Conservation (phyloP, 371 early-diverging fungal genomes). For the Nematocida sp. region DNA sequence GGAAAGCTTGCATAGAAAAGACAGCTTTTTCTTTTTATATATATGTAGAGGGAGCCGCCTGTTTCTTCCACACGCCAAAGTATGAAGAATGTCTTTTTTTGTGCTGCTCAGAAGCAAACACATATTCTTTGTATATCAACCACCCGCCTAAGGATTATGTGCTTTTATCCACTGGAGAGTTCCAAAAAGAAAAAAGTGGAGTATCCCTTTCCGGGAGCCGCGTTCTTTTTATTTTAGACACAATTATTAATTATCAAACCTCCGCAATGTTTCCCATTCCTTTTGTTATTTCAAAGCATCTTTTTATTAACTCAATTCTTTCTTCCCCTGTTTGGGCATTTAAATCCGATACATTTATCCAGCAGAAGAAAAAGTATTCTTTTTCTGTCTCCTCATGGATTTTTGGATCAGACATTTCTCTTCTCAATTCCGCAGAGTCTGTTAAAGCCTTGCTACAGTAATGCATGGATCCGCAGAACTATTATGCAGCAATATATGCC, state of each 20-base stretch:
- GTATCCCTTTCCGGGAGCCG: constrained; percentile 3
- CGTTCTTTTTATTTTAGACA: constrained; percentile 47
- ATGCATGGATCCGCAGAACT: too few relatives aligned
- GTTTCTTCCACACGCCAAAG: constrained; percentile 25
- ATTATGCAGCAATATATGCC: too few relatives aligned
- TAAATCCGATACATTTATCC: too few relatives aligned
- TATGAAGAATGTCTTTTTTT: neutral
- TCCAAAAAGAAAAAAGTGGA: neutral
- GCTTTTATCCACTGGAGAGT: constrained; percentile 8
- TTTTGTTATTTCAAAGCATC: constrained; percentile 28
- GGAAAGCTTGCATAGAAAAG: neutral
- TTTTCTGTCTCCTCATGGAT: neutral
- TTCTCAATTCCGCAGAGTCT: too few relatives aligned
- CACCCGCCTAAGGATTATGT: neutral
- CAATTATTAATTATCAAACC: constrained; percentile 26
- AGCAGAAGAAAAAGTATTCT: neutral
- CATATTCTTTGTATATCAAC: constrained; percentile 12
- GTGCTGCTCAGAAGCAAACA: constrained; percentile 12
- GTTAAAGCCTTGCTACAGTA: too few relatives aligned
- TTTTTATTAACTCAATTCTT: constrained; percentile 21
- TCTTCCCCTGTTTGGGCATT: constrained; percentile 7
- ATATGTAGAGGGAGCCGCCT: constrained; percentile 5
- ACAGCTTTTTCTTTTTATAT: constrained; percentile 27
- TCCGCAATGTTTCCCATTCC: constrained; percentile 23
- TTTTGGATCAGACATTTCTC: neutral